Evolutionary conservation across 2,329 filamentous ascomycete genomes (phyloP).

Genomic region (Aspergillus clavatus): DNA sequence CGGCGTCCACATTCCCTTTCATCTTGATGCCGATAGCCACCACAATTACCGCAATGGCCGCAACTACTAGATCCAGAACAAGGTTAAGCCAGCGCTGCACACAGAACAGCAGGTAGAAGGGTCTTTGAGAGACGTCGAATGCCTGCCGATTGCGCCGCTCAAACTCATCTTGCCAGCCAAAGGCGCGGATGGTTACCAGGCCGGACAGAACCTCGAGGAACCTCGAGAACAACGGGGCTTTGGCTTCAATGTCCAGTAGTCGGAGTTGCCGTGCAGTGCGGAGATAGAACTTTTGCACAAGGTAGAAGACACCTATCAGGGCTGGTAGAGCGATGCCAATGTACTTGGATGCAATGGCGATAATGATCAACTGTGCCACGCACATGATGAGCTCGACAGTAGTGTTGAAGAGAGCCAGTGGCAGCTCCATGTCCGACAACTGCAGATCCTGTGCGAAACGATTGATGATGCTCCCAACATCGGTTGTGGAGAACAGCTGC

Average conservation of each 20-base stretch:
- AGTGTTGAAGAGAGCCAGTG: too few species aligned
- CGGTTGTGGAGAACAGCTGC: too few species aligned
- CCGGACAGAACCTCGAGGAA: conserved; percentile 27
- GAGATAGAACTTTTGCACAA: not conserved
- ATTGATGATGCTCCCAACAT: too few species aligned
- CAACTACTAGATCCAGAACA: conserved; percentile 41
- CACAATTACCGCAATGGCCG: conserved; percentile 38
- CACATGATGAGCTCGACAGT: too few species aligned
- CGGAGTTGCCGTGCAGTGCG: not conserved
- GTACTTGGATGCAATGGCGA: too few species aligned
- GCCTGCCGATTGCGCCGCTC: conserved; percentile 33
- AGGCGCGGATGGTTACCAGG: conserved; percentile 47
- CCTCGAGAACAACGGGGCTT: not conserved
- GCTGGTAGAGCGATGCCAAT: too few species aligned
- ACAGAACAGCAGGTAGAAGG: conserved; percentile 43
- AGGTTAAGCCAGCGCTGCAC: conserved; percentile 42
- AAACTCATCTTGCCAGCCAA: conserved; percentile 44
- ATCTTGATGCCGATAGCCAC: conserved; percentile 40
- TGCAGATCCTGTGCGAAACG: too few species aligned
- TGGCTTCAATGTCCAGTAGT: not conserved
- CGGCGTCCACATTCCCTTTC: conserved; percentile 32
- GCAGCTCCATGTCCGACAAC: too few species aligned
- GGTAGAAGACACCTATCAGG: too few species aligned
- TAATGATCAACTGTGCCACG: too few species aligned
- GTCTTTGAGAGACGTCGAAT: conserved; percentile 39